Evolutionary conservation across 441 rosid genomes (phyloP).

Genomic region (Mallotus japonicus): DNA sequence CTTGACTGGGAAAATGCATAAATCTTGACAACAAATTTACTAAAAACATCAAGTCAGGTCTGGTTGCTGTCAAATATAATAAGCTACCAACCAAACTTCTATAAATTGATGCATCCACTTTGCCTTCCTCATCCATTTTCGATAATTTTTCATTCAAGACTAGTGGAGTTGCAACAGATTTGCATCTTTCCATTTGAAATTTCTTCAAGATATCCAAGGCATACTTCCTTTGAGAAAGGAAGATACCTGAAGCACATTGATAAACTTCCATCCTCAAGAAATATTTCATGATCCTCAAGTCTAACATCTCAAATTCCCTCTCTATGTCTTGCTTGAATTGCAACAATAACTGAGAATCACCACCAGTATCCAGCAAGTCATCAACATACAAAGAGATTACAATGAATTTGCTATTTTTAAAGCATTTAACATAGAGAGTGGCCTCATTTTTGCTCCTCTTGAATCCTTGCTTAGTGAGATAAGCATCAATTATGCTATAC

Average conservation of each 20-base stretch:
- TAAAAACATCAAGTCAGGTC: not conserved
- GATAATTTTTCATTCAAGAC: not conserved
- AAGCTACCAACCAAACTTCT: not conserved
- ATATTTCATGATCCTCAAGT: not conserved
- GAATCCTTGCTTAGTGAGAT: not conserved
- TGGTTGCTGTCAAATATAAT: not conserved
- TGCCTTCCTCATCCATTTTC: not conserved
- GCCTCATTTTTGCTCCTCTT: slow-evolving; percentile 6
- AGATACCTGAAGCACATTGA: not conserved
- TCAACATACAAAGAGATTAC: not conserved
- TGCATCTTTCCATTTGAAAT: not conserved
- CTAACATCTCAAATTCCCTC: slow-evolving; percentile 11
- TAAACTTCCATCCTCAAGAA: not conserved
- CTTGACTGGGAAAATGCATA: not conserved
- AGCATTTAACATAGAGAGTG: not conserved
- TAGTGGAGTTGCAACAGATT: not conserved
- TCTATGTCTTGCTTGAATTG: not conserved
- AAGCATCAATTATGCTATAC: not conserved
- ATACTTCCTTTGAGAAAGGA: not conserved
- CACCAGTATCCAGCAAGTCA: not conserved
- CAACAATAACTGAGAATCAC: fast-evolving
- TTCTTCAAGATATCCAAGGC: not conserved
- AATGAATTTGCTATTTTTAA: fast-evolving
- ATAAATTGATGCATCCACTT: not conserved
- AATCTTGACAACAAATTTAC: not conserved